phyloP scores from a whole-genome alignment of 106 monocot genomes.

The Dioscorea zingiberensis region DNA sequence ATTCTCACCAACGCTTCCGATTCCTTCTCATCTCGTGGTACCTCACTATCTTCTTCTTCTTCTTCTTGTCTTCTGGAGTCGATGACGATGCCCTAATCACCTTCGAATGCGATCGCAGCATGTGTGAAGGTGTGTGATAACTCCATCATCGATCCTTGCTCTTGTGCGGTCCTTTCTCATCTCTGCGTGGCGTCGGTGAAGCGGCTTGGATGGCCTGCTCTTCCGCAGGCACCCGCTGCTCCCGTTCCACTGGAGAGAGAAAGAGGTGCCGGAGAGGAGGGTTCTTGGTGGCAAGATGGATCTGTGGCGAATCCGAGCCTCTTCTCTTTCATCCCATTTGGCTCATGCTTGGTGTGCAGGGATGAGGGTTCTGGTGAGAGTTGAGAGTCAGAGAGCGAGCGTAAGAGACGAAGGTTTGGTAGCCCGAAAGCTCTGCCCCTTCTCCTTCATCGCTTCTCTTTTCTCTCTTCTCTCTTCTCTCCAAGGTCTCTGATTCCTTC shows the following conservation, averaged over 20 bases:
- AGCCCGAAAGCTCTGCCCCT: no score
- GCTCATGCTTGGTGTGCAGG: no score
- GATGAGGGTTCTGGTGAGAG: no score
- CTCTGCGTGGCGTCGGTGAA: not conserved
- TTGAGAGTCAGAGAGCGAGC: no score
- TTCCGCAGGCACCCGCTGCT: not conserved
- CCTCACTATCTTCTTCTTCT: not conserved
- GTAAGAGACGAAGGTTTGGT: no score
- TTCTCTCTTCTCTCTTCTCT: no score
- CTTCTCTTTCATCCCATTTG: no score
- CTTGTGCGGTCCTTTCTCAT: not conserved
- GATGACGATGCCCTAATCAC: no score
- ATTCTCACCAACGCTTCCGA: no score
- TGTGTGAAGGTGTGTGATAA: not conserved
- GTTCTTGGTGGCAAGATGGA: not conserved
- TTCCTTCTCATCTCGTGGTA: no score
- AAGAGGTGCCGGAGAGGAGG: not conserved
- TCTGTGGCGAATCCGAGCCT: slow-evolving; percentile 1
- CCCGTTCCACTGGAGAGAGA: not conserved
- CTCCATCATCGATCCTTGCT: not conserved
- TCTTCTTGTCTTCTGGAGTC: not conserved
- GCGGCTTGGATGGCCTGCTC: slow-evolving; percentile 2
- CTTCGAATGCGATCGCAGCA: no score
- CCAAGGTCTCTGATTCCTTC: not conserved
- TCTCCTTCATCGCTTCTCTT: no score